Percentiles rank a stretch among this genome's conserved stretches.
phyloP scores from a whole-genome alignment of 768 basidiomycete species.

The Calocybe indica region DNA sequence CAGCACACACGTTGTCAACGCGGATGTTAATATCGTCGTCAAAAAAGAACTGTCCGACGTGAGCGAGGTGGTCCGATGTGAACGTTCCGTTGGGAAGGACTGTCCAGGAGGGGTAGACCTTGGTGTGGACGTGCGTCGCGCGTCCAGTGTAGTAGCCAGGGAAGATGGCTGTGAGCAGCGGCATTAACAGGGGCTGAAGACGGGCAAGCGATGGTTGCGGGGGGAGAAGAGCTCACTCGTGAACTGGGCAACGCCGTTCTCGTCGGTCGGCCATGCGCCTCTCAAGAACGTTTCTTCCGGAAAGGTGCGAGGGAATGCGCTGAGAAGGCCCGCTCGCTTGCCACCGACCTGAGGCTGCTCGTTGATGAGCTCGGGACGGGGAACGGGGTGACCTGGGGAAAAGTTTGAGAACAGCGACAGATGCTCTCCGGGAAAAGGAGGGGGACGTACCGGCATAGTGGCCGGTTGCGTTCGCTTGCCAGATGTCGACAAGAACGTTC shows the following conservation, averaged over 20 bases:
- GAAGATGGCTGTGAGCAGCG: constrained; percentile 35
- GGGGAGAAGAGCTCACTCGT: constrained; percentile 30
- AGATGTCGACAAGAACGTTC: constrained; percentile 53
- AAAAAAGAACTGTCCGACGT: constrained; percentile 53
- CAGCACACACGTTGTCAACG: constrained; percentile 35
- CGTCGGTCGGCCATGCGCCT: constrained; percentile 49
- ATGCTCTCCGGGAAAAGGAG: neutral
- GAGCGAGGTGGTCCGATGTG: constrained; percentile 34
- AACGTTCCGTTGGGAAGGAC: constrained; percentile 38
- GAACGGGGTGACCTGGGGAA: constrained; percentile 37
- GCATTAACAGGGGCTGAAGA: neutral
- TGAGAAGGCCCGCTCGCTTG: constrained; percentile 34
- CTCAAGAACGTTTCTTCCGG: constrained; percentile 41
- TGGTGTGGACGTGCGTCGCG: constrained; percentile 49
- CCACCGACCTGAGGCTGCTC: constrained; percentile 44
- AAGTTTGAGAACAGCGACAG: neutral
- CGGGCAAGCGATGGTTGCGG: neutral
- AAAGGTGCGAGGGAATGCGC: constrained; percentile 37
- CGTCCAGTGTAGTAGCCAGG: constrained; percentile 54
- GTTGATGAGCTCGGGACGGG: constrained; percentile 34
- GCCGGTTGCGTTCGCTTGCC: constrained; percentile 54
- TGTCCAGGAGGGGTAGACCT: constrained; percentile 47
- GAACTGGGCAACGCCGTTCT: constrained; percentile 47
- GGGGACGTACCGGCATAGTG: constrained; percentile 37
- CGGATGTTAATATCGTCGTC: constrained; percentile 45